A percentile compares a stretch with the other conserved stretches of the same genome.
Conservation (phyloP, 2,329 filamentous ascomycete species). For the Coniosporium tulheliwenetii region DNA sequence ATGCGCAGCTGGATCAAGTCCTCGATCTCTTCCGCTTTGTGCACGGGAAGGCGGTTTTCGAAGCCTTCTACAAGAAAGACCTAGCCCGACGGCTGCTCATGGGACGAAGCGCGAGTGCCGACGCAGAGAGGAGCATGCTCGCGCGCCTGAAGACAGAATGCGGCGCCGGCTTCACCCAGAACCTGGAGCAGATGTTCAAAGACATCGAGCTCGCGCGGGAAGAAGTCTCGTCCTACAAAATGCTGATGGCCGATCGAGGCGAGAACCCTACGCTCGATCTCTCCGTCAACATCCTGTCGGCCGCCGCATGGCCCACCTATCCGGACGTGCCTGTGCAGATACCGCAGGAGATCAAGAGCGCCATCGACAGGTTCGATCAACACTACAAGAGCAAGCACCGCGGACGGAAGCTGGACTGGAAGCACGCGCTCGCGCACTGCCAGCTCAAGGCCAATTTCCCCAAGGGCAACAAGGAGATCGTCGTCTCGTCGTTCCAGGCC, state of each 20-base stretch:
- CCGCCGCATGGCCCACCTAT: slow-evolving; percentile 86
- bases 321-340: slow-evolving; percentile 61
- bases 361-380: slow-evolving; percentile 64
- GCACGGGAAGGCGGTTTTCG: slow-evolving; percentile 92
- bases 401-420: slow-evolving; percentile 77
- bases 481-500: slow-evolving; percentile 85
- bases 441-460: slow-evolving; percentile 68
- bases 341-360: slow-evolving; percentile 57
- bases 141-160: slow-evolving; percentile 85
- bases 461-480: slow-evolving; percentile 69
- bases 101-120: slow-evolving; percentile 82
- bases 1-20: slow-evolving; percentile 80
- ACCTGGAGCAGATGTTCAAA: slow-evolving; percentile 98
- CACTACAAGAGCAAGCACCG: slow-evolving; percentile 87
- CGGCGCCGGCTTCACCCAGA: slow-evolving; percentile 86
- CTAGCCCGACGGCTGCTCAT: slow-evolving; percentile 79
- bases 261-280: slow-evolving; percentile 51
- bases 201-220: slow-evolving; percentile 88
- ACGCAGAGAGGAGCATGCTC: slow-evolving; percentile 93
- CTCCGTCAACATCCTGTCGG: slow-evolving; percentile 78
- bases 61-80: slow-evolving; percentile 98
- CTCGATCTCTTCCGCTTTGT: slow-evolving; percentile 94
- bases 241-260: slow-evolving; percentile 23
- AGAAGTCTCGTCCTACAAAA: slow-evolving; percentile 81
- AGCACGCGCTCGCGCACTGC: slow-evolving; percentile 83